Evolutionary conservation across 176 grass and related monocot genomes (phyloP).

Genomic region (Otatea glauca): DNA sequence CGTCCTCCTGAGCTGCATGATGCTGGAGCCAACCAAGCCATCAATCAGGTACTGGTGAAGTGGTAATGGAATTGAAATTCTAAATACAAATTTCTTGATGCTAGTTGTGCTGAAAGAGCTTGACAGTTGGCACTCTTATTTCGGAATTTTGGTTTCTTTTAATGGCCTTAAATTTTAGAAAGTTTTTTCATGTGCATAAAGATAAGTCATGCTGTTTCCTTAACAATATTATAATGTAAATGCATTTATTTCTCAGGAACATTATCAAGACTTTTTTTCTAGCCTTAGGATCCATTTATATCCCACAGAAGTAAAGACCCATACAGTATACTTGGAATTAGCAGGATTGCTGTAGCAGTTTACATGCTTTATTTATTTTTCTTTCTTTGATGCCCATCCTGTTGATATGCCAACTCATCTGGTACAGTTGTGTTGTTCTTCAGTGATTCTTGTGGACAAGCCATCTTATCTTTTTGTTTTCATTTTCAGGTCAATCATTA

Average conservation of each 20-base stretch:
- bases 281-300: slow-evolving; percentile 19
- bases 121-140: neutral
- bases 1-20: slow-evolving; percentile 94
- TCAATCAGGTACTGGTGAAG: slow-evolving; percentile 71
- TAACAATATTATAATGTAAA: slow-evolving; percentile 13
- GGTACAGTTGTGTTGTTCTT: neutral
- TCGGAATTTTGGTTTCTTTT: slow-evolving; percentile 1
- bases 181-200: slow-evolving; percentile 6
- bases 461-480: neutral
- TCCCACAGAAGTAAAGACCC: neutral
- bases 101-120: slow-evolving; percentile 1
- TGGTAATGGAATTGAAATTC: slow-evolving; percentile 14
- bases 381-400: neutral
- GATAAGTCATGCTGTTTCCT: slow-evolving; percentile 10
- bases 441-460: slow-evolving; percentile 19
- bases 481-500: slow-evolving; percentile 92
- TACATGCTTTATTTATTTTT: neutral
- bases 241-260: slow-evolving; percentile 15
- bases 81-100: slow-evolving; percentile 40
- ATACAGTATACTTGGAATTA: slow-evolving; percentile 14
- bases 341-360: slow-evolving; percentile 5
- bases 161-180: slow-evolving; percentile 9
- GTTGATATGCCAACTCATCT: slow-evolving; percentile 26
- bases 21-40: slow-evolving; percentile 88
- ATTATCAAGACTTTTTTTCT: neutral